phyloP scores from a whole-genome alignment of 192 early-diverging fungal species.

The Backusella sp. region DNA sequence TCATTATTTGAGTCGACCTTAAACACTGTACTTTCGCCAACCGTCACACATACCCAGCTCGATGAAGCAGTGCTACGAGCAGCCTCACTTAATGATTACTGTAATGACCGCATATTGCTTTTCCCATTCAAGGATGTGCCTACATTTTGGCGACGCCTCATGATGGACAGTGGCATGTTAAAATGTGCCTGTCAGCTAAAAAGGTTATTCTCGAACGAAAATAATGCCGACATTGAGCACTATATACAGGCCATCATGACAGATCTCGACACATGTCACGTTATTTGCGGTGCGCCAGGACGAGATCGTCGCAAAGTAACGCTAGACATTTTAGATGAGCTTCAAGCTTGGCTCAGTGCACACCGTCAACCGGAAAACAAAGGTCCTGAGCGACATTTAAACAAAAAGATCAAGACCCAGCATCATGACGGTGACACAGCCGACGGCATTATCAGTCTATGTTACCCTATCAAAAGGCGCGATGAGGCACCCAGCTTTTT shows the following conservation, averaged over 20 bases:
- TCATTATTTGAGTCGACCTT: neutral
- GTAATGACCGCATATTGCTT: conserved; percentile 35
- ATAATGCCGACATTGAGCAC: conserved; percentile 12
- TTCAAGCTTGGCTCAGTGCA: conserved; percentile 21
- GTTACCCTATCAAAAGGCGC: conserved; percentile 9
- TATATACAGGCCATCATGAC: conserved; percentile 32
- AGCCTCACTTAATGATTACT: conserved; percentile 1
- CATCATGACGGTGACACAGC: neutral
- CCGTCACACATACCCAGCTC: neutral
- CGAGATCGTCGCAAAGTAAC: conserved; percentile 15
- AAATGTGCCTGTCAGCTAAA: neutral
- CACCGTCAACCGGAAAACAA: neutral
- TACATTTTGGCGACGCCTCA: conserved; percentile 43
- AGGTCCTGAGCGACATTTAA: neutral
- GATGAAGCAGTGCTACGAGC: neutral
- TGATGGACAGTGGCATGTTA: conserved; percentile 50
- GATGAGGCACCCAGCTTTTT: conserved; percentile 16
- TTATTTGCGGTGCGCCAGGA: conserved; percentile 58
- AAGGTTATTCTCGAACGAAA: neutral
- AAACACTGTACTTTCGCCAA: neutral
- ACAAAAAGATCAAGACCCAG: conserved; percentile 4
- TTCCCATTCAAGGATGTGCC: conserved; percentile 54
- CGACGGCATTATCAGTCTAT: neutral
- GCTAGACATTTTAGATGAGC: conserved; percentile 18
- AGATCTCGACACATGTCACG: conserved; percentile 49